Conservation (phyloP, 2,329 filamentous ascomycete genomes). For the Botrytis elliptica region DNA sequence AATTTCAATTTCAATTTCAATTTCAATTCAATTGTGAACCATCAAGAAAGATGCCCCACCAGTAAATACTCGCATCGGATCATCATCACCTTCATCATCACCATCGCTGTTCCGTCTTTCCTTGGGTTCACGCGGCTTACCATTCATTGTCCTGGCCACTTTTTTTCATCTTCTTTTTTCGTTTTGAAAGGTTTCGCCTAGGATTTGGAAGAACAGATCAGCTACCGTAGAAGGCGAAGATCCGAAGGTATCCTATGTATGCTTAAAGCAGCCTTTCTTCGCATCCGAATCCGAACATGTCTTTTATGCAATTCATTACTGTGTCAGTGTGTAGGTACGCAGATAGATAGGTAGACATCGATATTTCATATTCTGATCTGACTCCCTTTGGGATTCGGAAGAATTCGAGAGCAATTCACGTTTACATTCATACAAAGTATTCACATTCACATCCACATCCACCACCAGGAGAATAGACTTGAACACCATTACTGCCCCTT, state of each 20-base stretch:
- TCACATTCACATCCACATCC: background rate
- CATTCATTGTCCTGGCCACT: conserved; percentile 3
- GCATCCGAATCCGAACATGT: background rate
- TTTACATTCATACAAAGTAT: background rate
- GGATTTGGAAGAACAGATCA: background rate
- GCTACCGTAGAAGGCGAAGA: background rate
- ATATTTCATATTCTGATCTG: background rate
- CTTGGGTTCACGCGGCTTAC: background rate
- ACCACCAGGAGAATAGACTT: background rate
- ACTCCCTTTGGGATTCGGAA: background rate
- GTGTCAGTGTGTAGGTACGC: background rate
- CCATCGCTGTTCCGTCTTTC: background rate
- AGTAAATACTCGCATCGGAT: conserved; percentile 7
- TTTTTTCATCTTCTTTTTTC: background rate
- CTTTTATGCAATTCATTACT: background rate
- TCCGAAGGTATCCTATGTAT: background rate
- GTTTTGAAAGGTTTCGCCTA: background rate
- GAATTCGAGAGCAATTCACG: background rate
- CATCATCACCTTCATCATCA: background rate
- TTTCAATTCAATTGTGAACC: background rate
- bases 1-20: too few species aligned
- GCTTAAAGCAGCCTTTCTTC: background rate
- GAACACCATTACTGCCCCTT: background rate
- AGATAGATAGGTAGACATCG: too few species aligned
- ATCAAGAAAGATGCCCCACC: too few species aligned